These are phyloP conservation scores for Stylosanthes scabra DNA, from an alignment of 331 rosid species.

Conservation along the genomic window DNA sequence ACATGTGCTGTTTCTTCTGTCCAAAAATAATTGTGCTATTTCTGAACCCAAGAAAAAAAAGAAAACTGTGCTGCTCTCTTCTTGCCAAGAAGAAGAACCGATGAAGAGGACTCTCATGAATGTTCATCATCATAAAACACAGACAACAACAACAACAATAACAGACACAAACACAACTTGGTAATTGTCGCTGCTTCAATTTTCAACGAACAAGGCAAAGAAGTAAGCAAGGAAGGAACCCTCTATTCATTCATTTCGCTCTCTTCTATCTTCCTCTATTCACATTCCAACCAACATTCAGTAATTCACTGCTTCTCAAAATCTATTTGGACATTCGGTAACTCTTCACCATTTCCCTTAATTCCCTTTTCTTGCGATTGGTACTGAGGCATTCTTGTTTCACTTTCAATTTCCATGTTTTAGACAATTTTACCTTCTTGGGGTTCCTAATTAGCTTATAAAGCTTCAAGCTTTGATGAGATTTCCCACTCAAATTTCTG, in stretches of 20 bases:
- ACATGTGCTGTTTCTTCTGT: too few relatives aligned
- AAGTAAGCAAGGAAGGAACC: too few relatives aligned
- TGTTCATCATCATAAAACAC: neutral
- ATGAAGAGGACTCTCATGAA: neutral
- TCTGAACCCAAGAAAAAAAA: too few relatives aligned
- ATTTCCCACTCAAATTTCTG: slow-evolving; percentile 28
- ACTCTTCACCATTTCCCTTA: neutral
- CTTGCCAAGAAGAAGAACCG: too few relatives aligned
- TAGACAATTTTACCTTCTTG: slow-evolving; percentile 24
- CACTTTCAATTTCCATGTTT: slow-evolving; percentile 35
- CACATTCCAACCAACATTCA: too few relatives aligned
- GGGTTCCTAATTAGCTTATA: slow-evolving; percentile 21
- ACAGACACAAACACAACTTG: neutral
- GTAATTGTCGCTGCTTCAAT: neutral
- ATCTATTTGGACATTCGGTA: neutral
- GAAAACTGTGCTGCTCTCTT: too few relatives aligned
- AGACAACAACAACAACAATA: too few relatives aligned
- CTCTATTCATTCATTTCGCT: neutral
- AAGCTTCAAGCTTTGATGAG: slow-evolving; percentile 30
- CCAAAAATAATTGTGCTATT: too few relatives aligned
- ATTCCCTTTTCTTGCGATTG: neutral
- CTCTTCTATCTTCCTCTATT: neutral
- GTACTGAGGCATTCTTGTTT: slow-evolving; percentile 22
- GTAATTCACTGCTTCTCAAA: neutral
- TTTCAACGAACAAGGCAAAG: too few relatives aligned